These are phyloP conservation scores for Daldinia decipiens DNA, from an alignment of 495 filamentous ascomycete species.

Conservation along the genomic window DNA sequence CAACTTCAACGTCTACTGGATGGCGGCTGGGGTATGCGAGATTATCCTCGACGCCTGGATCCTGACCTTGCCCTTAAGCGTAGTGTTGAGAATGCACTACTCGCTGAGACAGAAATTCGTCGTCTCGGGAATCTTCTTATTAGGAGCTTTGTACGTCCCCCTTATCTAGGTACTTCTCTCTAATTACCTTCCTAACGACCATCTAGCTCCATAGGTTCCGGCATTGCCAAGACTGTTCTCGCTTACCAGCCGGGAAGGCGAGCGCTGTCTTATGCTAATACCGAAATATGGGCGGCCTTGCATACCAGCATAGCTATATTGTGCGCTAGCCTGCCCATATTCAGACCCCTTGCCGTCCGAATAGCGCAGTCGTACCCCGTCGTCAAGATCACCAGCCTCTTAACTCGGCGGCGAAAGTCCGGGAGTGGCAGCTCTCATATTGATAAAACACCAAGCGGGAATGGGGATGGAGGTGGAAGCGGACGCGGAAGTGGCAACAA, in stretches of 20 bases:
- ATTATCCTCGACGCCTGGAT: constrained; percentile 48
- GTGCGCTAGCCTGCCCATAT: constrained; percentile 33
- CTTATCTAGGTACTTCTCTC: not conserved
- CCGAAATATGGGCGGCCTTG: constrained; percentile 26
- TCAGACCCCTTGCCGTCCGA: constrained; percentile 18
- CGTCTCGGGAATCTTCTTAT: constrained; percentile 47
- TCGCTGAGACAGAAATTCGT: constrained; percentile 42
- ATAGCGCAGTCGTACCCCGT: constrained; percentile 13
- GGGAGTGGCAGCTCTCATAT: not conserved
- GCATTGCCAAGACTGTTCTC: constrained; percentile 20
- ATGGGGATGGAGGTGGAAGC: not conserved
- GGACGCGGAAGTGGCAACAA: not conserved
- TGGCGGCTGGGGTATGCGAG: constrained; percentile 44
- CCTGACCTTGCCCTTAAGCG: constrained; percentile 47
- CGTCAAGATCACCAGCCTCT: constrained; percentile 11
- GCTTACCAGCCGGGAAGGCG: constrained; percentile 20
- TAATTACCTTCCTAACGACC: not conserved
- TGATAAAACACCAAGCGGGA: not conserved
- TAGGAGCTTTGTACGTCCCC: constrained; percentile 47
- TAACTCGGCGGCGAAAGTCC: not conserved
- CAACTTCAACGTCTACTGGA: constrained; percentile 46
- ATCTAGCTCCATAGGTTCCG: constrained; percentile 25
- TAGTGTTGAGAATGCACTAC: constrained; percentile 42
- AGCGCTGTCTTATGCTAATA: constrained; percentile 17
- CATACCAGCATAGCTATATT: constrained; percentile 30